Evolutionary conservation across 352 stramenopile genomes (phyloP), one percentile per base, ranked within the genome.

Genomic region (Aphanomyces invadans): DNA sequence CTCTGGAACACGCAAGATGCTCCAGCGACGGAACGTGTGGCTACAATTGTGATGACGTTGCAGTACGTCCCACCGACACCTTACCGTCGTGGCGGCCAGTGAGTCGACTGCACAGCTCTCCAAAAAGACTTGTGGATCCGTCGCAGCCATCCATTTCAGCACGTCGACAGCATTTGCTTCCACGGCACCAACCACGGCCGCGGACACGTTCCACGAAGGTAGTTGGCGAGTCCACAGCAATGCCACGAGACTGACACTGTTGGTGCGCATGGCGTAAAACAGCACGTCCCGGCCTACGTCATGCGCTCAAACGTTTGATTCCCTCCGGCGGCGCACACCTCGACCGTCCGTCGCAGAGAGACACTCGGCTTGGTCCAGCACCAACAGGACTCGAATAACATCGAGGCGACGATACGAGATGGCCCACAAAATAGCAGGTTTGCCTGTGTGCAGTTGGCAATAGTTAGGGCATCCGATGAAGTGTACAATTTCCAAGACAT

Each of bases 251-350:
- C 11, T 0, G 7, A 38, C 25, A 32, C 36, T 5, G 29, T 57
- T 57, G 25, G 17, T 57, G 7, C 49, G 49, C 23, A 32, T 32
- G 21, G 49, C 49, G 5, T 39, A 1, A 28, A 38, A 57, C 49
- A 57, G 19, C 36, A 26, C 49, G 19, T 57, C 49, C n/a, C 46
- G 46, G 11, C 46, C 46, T 54, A 48, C 39, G 39, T n/a, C 39
- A 48, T n/a, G 15, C 17, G 21, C 39, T 48, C n/a, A 15, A 48
- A 42, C 7, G 15, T 42, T 42, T 42, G 36, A 42, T 42, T 42
- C 15, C 36, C 15, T 15, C 7, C 36, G 7, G 15, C 4, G 23
- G 9, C 9, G 10, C 44, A 19, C 23, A 26, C 21, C 44, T 52
- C 5, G 44, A 26, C 21, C 44, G 19, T 25, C 44, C 44, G 44